Evolutionary conservation across 768 basidiomycete genomes (phyloP).

Genomic region (Kwoniella mangroviensis): DNA sequence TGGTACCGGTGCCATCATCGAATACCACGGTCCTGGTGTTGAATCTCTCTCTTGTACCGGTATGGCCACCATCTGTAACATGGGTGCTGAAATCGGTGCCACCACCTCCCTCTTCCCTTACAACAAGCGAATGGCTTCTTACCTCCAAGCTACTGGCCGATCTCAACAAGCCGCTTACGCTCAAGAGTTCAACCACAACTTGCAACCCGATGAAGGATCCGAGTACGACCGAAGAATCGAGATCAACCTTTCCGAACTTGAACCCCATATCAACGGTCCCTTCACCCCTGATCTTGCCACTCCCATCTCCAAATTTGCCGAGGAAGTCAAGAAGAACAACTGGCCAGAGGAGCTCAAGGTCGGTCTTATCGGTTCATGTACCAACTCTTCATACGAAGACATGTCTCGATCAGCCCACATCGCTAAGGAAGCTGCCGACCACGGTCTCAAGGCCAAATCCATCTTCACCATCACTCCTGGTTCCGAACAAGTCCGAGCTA

Average conservation of each 20-base stretch:
- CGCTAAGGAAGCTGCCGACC: constrained; percentile 80
- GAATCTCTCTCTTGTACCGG: constrained; percentile 96
- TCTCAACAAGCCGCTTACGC: constrained; percentile 85
- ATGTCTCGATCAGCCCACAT: constrained; percentile 98
- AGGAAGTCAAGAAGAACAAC: constrained; percentile 87
- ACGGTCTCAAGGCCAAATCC: constrained; percentile 86
- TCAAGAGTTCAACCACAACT: constrained; percentile 83
- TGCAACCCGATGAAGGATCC: constrained; percentile 80
- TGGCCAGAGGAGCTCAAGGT: constrained; percentile 99
- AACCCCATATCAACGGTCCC: constrained; percentile 99
- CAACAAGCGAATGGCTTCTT: constrained; percentile 91
- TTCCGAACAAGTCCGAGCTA: constrained; percentile 96
- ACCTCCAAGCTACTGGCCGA: constrained; percentile 94
- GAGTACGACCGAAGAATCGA: constrained; percentile 95
- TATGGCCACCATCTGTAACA: constrained; percentile 99
- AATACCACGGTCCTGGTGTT: constrained; percentile 93
- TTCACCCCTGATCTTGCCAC: constrained; percentile 99
- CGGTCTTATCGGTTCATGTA: constrained; percentile 97
- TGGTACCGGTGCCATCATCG: constrained; percentile 97
- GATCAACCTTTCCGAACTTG: constrained; percentile 94
- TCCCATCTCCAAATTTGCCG: constrained; percentile 92
- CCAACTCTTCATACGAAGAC: constrained; percentile 99
- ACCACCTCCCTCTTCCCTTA: constrained; percentile 99
- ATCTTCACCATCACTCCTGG: constrained; percentile 98
- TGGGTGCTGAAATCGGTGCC: constrained; percentile 99